A percentile compares a stretch with the other conserved stretches of the same genome.
These are phyloP conservation scores for Amylostereum areolatum DNA, from an alignment of 1,284 basidiomycete species.

Conservation along the genomic window DNA sequence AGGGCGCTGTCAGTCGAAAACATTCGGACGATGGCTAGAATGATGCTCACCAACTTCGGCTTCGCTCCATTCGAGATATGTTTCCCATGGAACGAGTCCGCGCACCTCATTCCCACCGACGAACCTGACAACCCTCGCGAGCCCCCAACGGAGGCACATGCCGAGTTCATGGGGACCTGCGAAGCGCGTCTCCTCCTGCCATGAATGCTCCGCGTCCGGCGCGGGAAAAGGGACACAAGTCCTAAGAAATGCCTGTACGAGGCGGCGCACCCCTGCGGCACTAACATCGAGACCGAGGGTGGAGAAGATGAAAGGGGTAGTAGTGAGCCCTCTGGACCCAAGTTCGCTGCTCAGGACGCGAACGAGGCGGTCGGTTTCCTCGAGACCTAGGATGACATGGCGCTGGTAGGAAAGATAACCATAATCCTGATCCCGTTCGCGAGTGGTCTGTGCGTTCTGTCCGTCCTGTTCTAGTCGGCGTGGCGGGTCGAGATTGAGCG, in stretches of 20 bases:
- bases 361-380: constrained; percentile 68
- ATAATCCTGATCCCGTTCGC: constrained; percentile 45
- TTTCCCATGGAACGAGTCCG: constrained; percentile 74
- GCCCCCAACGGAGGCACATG: constrained; percentile 82
- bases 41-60: constrained; percentile 61
- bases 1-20: constrained; percentile 1
- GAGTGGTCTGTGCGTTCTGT: background rate
- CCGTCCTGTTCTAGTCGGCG: too few relatives aligned
- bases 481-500: constrained; percentile 48
- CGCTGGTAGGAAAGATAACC: constrained; percentile 68
- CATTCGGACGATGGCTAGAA: background rate
- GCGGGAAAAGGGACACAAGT: constrained; percentile 40
- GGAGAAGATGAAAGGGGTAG: constrained; percentile 86
- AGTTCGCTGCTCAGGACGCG: constrained; percentile 69
- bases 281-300: constrained; percentile 81
- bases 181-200: constrained; percentile 75
- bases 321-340: constrained; percentile 67
- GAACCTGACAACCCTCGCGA: constrained; percentile 65
- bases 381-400: constrained; percentile 70
- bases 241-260: constrained; percentile 71
- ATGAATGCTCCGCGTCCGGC: constrained; percentile 47
- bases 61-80: constrained; percentile 72
- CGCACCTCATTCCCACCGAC: constrained; percentile 61
- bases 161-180: constrained; percentile 82
- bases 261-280: constrained; percentile 59